Evolutionary conservation across 768 basidiomycete species (phyloP), one percentile per base, ranked within the genome.

Genomic region (Neoboletus brunneissimus): DNA sequence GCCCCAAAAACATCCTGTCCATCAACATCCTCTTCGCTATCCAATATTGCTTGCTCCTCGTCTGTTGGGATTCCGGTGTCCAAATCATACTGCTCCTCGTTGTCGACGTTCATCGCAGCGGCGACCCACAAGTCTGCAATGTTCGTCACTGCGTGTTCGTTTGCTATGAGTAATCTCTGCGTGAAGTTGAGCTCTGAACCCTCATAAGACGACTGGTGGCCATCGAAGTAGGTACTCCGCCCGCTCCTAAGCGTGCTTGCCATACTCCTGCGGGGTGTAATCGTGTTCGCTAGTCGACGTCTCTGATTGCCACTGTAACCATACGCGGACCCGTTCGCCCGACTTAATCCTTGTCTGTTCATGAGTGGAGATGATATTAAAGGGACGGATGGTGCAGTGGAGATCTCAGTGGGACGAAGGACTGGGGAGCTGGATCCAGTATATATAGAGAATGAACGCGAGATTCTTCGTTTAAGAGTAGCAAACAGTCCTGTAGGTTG

Each of bases 91-190:
- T 86, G 86, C 54, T 94, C 87, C 60, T 94, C 93, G 63, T 90
- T 89, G 67, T 96, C 94, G 31, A 88, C 92, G 57, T 96, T 97
- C 76, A 96, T 92, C 7, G 96, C 97, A 20, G 95, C 90, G 5
- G 94, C 93, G 50, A 98, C 92, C 97, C 97, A 99, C 22, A 99
- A 77, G 73, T 98, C 96, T 23, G 94, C 91, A 66, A 99, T 91
- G 62, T 88, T 93, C 54, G 92, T 95, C 5, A 94, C 94, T 13
- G 92, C 89, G 63, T 93, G 90, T 73, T 97, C 94, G 72, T 97
- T 97, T 20, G 96, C 96, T 77, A 95, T 85, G 43, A 96, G 74
- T 23, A 96, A 67, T 56, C 92, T 81, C 68, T 96, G 91, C 0
- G 95, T 88, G 61, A 98, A 93, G 64, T 91, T 93, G 49, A 93